Evolutionary conservation across 345 rosid species (phyloP).

Genomic region (Murraya paniculata): DNA sequence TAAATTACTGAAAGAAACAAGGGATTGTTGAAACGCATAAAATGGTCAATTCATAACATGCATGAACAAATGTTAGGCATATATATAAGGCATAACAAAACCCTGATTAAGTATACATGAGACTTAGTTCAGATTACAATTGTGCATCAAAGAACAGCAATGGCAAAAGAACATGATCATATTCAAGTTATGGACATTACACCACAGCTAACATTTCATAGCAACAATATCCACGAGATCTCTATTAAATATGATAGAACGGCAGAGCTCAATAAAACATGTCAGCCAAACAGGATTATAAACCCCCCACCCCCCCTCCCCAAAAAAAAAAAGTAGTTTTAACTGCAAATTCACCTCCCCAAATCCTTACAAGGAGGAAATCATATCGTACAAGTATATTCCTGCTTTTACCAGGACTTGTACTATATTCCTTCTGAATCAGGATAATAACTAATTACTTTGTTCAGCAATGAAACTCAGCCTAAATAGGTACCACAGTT

Average conservation of each 20-base stretch:
- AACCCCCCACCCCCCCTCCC: too few relatives aligned
- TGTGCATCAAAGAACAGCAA: background rate
- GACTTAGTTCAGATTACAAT: background rate
- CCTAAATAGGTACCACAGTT: background rate
- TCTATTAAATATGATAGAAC: background rate
- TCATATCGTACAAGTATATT: background rate
- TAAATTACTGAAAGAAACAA: background rate
- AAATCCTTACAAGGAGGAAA: background rate
- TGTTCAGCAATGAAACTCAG: background rate
- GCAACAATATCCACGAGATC: background rate
- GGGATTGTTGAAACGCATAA: background rate
- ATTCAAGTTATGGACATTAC: background rate
- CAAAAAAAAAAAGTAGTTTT: background rate
- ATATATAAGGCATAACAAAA: background rate
- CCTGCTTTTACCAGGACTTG: background rate
- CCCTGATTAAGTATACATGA: background rate
- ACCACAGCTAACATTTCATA: background rate
- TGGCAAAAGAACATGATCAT: background rate
- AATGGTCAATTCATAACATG: background rate
- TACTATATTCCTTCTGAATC: background rate
- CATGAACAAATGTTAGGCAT: background rate
- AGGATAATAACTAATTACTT: background rate
- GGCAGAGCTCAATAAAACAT: background rate
- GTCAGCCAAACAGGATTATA: background rate
- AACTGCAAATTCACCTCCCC: background rate